Base-by-base conservation (phyloP, 805 yeast species). In the Suhomyces vadensis region DNA sequence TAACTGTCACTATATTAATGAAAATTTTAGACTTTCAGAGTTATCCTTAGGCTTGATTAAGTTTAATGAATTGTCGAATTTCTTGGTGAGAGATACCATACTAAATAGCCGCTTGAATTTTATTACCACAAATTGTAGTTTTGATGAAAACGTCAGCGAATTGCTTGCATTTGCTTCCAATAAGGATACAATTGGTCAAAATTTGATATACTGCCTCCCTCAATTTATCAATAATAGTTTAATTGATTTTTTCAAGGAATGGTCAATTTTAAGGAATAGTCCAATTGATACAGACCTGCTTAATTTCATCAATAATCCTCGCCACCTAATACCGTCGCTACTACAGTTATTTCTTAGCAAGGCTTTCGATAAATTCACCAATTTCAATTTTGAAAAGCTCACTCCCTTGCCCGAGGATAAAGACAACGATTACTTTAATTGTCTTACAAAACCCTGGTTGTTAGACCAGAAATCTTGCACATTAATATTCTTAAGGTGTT, bases 41-140 rank as follows among this genome's bases (percentile, higher is more conserved):
- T 25, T 60, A 8, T 55, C 63, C 2, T 44, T 60, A 25, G 59
- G 61, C 1, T 42, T 60, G 6, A 48, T 60, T 29, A 47, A 49
- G 24, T 41, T 42, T 16, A 38, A 42, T 17, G 49, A 55, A 19
- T 33, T 33, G 5, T 33, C 37, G 4, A 33, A 33, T 20, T 33
- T 33, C 6, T 20, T 33, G 8, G 37, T 33, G 14, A 8, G 37
- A 33, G 37, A 33, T 14, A 19, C 37, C 16, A 48, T 49, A 20
- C 42, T 57, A 19, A 55, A 49, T 13, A 49, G 51, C 17, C 48
- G 50, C 33, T 31, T 61, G 10, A 39, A 31, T 26, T 59, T 55
- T 31, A 43, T 62, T 16, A 58, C 63, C 22, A 39, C 60, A 11
- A 59, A 61, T 42, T 53, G 48, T 31, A 45, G 43, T 10, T 47